Evolutionary conservation across 345 rosid species (phyloP).

Genomic region (Eutrema heterophyllum): DNA sequence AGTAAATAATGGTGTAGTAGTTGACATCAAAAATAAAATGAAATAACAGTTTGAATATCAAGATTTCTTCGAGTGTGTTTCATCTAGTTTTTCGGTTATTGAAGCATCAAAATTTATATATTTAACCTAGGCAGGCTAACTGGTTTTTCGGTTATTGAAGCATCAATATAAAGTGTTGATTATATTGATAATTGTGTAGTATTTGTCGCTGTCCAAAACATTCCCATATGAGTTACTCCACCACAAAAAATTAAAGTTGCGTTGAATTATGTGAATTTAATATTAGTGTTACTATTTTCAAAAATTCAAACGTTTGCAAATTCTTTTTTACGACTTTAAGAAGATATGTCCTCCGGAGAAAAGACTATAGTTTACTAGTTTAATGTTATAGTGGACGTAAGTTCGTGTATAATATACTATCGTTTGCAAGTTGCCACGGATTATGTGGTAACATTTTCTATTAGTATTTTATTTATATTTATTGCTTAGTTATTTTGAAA

Average conservation of each 20-base stretch:
- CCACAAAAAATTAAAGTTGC: not conserved
- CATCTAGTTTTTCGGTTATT: not conserved
- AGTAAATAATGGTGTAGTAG: slow-evolving; percentile 19
- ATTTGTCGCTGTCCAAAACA: slow-evolving; percentile 19
- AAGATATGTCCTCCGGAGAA: slow-evolving; percentile 14
- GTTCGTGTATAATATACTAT: too few relatives aligned
- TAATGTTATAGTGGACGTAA: not conserved
- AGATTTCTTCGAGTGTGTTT: not conserved
- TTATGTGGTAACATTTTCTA: not conserved
- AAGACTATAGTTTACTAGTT: not conserved
- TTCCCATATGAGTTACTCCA: slow-evolving; percentile 8
- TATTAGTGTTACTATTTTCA: not conserved
- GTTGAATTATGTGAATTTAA: slow-evolving; percentile 3
- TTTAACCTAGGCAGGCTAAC: not conserved
- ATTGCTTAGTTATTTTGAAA: too few relatives aligned
- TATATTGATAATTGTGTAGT: not conserved
- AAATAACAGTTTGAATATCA: not conserved
- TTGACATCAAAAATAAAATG: not conserved
- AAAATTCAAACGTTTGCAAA: not conserved
- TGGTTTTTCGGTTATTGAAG: too few relatives aligned
- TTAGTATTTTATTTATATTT: not conserved
- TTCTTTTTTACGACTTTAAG: not conserved
- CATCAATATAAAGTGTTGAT: not conserved
- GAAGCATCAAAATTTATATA: not conserved
- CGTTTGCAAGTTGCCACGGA: not conserved